Percentiles rank a stretch among this genome's conserved stretches.
Evolutionary conservation across 306 rosid genomes (phyloP).

Genomic region (Sphenostylis stenocarpa): DNA sequence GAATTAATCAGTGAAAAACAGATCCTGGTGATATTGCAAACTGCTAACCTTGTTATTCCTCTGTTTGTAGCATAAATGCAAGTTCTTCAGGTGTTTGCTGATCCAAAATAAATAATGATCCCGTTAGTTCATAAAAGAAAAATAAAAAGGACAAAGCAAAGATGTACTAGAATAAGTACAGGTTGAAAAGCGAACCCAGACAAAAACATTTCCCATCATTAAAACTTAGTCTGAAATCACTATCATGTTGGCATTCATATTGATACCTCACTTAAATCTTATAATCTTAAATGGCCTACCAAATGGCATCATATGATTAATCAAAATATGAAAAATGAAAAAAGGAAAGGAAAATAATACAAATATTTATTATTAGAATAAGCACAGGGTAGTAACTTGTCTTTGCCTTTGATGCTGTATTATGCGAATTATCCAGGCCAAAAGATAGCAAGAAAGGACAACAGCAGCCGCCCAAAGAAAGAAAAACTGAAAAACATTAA

Average conservation of each 20-base stretch:
- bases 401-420: slow-evolving; percentile 60
- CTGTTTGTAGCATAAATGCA: slow-evolving; percentile 50
- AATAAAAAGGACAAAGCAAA: background rate
- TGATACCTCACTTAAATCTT: background rate
- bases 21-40: slow-evolving; percentile 48
- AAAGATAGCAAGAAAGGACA: slow-evolving; percentile 57
- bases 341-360: background rate
- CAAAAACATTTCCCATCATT: background rate
- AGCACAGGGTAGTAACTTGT: slow-evolving; percentile 51
- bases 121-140: background rate
- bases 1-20: slow-evolving; percentile 28
- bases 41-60: slow-evolving; percentile 39
- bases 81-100: slow-evolving; percentile 52
- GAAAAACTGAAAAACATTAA: slow-evolving; percentile 47
- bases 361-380: slow-evolving; percentile 14
- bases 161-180: background rate
- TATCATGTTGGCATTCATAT: background rate
- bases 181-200: background rate
- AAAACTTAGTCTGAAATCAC: slow-evolving; percentile 11
- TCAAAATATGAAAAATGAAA: slow-evolving; percentile 4
- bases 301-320: slow-evolving; percentile 14
- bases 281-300: background rate
- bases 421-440: slow-evolving; percentile 63
- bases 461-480: slow-evolving; percentile 66
- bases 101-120: slow-evolving; percentile 14